Base-by-base conservation (phyloP, 2,329 filamentous ascomycete genomes). In the Neofusicoccum kwambonambiense region DNA sequence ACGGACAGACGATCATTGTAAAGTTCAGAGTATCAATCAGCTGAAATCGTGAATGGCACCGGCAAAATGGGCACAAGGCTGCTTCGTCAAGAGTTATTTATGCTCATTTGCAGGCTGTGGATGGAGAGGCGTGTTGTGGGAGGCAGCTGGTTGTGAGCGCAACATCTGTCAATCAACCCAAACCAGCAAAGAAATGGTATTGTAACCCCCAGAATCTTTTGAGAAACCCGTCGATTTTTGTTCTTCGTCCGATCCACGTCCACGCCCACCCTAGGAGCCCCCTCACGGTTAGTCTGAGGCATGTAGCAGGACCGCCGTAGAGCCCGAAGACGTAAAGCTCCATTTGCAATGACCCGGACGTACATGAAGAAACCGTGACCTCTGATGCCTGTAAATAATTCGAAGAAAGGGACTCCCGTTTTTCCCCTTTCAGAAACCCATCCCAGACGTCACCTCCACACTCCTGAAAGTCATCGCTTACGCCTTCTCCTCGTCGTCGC, bases 401-500 rank as follows among this genome's bases (percentile, higher is more conserved):
- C 52, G 73, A 71, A 74, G 73, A 76, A 77, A 76, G 72, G 73
- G 39, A 75, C 73, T 74, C 72, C 72, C 69, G 73, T 56, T 64
- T 64, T 56, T 31, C 41, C 76, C 74, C 73, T 73, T 75, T 77
- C 54, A 72, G 76, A 76, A 75, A 75, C 74, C 76, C 76, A 77
- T 76, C 74, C 76, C 76, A 72, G 71, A 71, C 74, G 50, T 76
- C 70, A 76, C 75, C 74, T 75, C 74, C 69, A 72, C 71, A 68
- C 71, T 47, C 19, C 69, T 37, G 44, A 45, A 45, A 52, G 63
- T 42, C 49, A 58, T 50, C 68, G 67, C 69, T 73, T 76, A 66
- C 42, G 54, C 76, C 73, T 82, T 73, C 71, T 80, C 76, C 73
- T 83, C 82, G 66, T 81, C 87, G 78, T 93, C 92, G 80, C 86